Evolutionary conservation across 2,329 filamentous ascomycete species (phyloP).

Genomic region (Colletotrichum somersetense): DNA sequence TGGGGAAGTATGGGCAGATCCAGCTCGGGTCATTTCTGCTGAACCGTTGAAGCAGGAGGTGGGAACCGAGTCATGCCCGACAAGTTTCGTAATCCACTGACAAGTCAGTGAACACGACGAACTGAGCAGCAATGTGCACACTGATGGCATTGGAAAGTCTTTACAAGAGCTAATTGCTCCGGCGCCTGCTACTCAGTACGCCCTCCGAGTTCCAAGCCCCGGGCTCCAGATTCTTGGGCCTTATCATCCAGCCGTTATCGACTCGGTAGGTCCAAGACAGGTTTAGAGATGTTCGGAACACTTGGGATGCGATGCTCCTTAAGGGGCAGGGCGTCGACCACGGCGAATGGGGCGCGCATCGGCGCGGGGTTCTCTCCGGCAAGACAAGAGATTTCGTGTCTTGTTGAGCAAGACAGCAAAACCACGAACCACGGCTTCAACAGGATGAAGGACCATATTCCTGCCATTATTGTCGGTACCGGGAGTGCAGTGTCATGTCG

Average conservation of each 20-base stretch:
- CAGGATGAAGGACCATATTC: conserved; percentile 14
- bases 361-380: conserved; percentile 35
- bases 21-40: conserved; percentile 42
- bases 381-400: conserved; percentile 15
- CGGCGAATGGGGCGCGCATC: not conserved
- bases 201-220: conserved; percentile 8
- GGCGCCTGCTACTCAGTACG: not conserved
- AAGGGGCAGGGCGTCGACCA: conserved; percentile 16
- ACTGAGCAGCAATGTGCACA: conserved; percentile 30
- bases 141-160: conserved; percentile 21
- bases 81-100: conserved; percentile 26
- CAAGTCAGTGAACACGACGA: conserved; percentile 15
- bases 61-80: conserved; percentile 30
- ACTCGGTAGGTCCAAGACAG: conserved; percentile 14
- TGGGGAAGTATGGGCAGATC: conserved; percentile 42
- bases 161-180: conserved; percentile 13
- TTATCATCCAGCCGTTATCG: not conserved
- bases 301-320: conserved; percentile 10
- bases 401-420: conserved; percentile 26
- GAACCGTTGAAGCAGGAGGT: conserved; percentile 13
- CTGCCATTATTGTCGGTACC: conserved; percentile 20
- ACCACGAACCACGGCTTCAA: not conserved
- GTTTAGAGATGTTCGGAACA: not conserved
- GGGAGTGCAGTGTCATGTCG: conserved; percentile 10
- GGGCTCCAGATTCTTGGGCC: conserved; percentile 7